phyloP scores from a whole-genome alignment of 257 asterid genomes.

The Penstemon eatonii region DNA sequence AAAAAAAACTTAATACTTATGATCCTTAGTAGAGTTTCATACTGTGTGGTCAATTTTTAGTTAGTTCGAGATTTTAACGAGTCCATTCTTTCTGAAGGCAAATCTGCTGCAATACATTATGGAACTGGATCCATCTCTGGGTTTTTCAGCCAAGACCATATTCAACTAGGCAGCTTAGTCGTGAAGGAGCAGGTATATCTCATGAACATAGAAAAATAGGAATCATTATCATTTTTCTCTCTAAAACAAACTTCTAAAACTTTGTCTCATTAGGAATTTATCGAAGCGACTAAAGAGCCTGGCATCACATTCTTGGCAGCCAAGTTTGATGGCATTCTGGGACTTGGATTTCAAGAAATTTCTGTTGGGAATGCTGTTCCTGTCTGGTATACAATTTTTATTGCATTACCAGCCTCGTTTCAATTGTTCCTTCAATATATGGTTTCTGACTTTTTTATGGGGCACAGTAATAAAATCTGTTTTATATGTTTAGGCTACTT shows the following conservation, averaged over 20 bases:
- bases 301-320: conserved; percentile 84
- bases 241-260: conserved; percentile 11
- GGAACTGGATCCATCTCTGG: conserved; percentile 96
- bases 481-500: too few relatives aligned
- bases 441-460: too few relatives aligned
- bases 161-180: conserved; percentile 60
- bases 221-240: background rate
- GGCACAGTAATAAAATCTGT: too few relatives aligned
- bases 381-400: conserved; percentile 53
- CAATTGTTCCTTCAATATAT: too few relatives aligned
- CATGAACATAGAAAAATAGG: background rate
- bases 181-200: conserved; percentile 69
- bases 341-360: conserved; percentile 92
- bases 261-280: conserved; percentile 55
- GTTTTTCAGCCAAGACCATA: conserved; percentile 72
- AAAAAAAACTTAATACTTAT: conserved; percentile 14
- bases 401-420: too few relatives aligned
- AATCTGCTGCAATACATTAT: conserved; percentile 78
- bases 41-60: background rate
- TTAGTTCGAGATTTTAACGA: conserved; percentile 9
- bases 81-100: conserved; percentile 51
- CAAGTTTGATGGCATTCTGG: conserved; percentile 92
- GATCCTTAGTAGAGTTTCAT: background rate
- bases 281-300: conserved; percentile 85
- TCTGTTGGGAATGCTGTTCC: conserved; percentile 81